Percentiles rank a stretch among this genome's conserved stretches.
phyloP scores from a whole-genome alignment of 768 basidiomycete species.

The Amanita inopinata region DNA sequence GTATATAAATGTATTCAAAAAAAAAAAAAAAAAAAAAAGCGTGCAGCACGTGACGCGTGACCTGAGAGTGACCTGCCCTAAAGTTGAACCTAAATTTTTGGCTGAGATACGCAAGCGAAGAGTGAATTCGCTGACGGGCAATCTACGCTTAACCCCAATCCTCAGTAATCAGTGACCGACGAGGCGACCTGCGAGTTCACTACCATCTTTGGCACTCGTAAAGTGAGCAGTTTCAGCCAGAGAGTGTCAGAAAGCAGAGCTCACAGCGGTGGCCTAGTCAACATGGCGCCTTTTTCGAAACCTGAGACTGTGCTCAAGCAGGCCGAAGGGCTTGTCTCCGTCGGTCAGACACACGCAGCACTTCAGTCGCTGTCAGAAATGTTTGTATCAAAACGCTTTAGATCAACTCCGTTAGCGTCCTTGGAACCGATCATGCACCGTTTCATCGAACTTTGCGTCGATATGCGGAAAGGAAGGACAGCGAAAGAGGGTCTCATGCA shows the following conservation, averaged over 20 bases:
- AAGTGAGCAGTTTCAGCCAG: constrained; percentile 12
- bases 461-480: constrained; percentile 86
- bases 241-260: not conserved
- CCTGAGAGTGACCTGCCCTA: constrained; percentile 16
- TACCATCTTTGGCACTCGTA: constrained; percentile 12
- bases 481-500: constrained; percentile 95
- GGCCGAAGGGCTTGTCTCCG: constrained; percentile 89
- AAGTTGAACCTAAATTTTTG: constrained; percentile 17
- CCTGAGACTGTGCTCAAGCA: constrained; percentile 88
- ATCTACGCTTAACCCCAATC: constrained; percentile 11
- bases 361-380: constrained; percentile 87
- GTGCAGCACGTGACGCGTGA: too few relatives aligned
- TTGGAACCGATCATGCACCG: constrained; percentile 95
- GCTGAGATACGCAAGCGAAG: constrained; percentile 8
- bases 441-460: constrained; percentile 93
- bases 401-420: constrained; percentile 77
- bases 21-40: too few relatives aligned
- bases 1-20: too few relatives aligned
- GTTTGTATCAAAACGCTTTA: constrained; percentile 90
- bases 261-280: constrained; percentile 12
- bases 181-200: constrained; percentile 16
- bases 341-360: constrained; percentile 84
- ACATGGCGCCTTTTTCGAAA: constrained; percentile 85
- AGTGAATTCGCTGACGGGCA: constrained; percentile 4
- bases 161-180: constrained; percentile 11